A percentile compares a stretch with the other conserved stretches of the same genome.
phyloP scores from a whole-genome alignment of 805 yeast genomes.

The Yarrowia bubula region DNA sequence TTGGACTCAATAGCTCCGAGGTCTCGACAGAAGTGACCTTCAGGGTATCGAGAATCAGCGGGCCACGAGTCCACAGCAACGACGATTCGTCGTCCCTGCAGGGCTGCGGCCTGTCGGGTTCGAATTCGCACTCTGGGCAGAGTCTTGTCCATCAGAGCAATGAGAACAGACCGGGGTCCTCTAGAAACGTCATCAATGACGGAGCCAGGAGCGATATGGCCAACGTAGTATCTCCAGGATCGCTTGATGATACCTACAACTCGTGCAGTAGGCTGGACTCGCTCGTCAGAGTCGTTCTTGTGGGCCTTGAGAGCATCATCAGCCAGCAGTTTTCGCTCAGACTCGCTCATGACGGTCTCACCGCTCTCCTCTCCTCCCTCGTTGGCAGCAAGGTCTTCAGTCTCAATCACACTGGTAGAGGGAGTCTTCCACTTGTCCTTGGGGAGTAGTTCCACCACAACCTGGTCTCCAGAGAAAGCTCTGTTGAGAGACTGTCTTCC shows the following conservation, averaged over 20 bases:
- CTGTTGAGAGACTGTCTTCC: conserved; percentile 87
- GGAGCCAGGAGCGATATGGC: conserved; percentile 80
- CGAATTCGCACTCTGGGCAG: conserved; percentile 83
- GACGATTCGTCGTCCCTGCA: conserved; percentile 86
- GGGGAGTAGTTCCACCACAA: conserved; percentile 86
- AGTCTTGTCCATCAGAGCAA: conserved; percentile 82
- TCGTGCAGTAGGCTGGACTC: conserved; percentile 86
- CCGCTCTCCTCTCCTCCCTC: conserved; percentile 47
- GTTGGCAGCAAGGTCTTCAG: conserved; percentile 52
- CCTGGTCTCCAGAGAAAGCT: conserved; percentile 88
- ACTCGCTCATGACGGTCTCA: conserved; percentile 54
- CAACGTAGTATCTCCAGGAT: conserved; percentile 95
- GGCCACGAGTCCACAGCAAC: conserved; percentile 95
- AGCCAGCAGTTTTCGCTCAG: conserved; percentile 68
- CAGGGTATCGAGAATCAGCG: conserved; percentile 74
- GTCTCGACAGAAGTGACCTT: conserved; percentile 89
- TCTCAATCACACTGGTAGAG: conserved; percentile 74
- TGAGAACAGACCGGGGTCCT: conserved; percentile 75
- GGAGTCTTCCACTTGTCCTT: conserved; percentile 85
- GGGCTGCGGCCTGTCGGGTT: conserved; percentile 79
- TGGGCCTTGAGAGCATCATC: conserved; percentile 68
- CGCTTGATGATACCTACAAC: conserved; percentile 86
- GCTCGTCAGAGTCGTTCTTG: conserved; percentile 39
- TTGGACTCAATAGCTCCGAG: conserved; percentile 89
- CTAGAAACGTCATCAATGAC: conserved; percentile 55